phyloP scores from a whole-genome alignment of 805 yeast species.

The Myxozyma geophila region DNA sequence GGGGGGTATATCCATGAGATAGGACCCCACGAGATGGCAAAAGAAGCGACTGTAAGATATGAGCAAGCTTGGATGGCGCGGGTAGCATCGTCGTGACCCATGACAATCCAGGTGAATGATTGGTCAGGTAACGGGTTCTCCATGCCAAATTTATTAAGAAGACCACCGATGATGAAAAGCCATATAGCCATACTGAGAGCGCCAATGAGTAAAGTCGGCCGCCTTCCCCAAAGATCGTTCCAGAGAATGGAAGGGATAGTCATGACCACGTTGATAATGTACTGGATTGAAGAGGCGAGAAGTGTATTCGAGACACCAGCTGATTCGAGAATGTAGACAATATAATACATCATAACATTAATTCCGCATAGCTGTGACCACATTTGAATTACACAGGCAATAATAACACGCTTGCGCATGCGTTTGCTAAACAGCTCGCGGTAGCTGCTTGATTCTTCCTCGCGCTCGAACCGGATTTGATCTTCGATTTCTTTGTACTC shows the following conservation, averaged over 20 bases:
- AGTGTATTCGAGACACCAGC: constrained; percentile 57
- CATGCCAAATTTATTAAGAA: constrained; percentile 54
- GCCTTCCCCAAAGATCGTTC: constrained; percentile 68
- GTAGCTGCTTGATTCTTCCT: constrained; percentile 20
- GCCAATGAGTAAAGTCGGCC: constrained; percentile 64
- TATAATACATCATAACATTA: constrained; percentile 55
- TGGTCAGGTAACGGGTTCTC: constrained; percentile 51
- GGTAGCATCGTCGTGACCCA: constrained; percentile 60
- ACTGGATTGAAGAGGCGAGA: constrained; percentile 51
- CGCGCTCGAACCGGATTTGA: constrained; percentile 33
- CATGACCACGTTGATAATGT: constrained; percentile 54
- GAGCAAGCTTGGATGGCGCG: constrained; percentile 55
- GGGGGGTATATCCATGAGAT: constrained; percentile 70
- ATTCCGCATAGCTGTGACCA: constrained; percentile 50
- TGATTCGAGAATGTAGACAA: constrained; percentile 52
- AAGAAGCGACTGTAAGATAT: constrained; percentile 62
- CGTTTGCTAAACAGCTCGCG: constrained; percentile 24
- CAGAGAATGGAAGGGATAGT: constrained; percentile 61
- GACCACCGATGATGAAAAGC: constrained; percentile 66
- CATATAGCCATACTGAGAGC: constrained; percentile 65
- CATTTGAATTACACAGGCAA: constrained; percentile 44
- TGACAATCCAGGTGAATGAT: constrained; percentile 47
- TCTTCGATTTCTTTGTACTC: constrained; percentile 37
- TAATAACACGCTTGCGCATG: constrained; percentile 42
- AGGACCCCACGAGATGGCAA: constrained; percentile 61